Percentiles rank a stretch among this genome's conserved stretches.
phyloP scores from a whole-genome alignment of 179 eudicot species.

The Carnegiea gigantea region DNA sequence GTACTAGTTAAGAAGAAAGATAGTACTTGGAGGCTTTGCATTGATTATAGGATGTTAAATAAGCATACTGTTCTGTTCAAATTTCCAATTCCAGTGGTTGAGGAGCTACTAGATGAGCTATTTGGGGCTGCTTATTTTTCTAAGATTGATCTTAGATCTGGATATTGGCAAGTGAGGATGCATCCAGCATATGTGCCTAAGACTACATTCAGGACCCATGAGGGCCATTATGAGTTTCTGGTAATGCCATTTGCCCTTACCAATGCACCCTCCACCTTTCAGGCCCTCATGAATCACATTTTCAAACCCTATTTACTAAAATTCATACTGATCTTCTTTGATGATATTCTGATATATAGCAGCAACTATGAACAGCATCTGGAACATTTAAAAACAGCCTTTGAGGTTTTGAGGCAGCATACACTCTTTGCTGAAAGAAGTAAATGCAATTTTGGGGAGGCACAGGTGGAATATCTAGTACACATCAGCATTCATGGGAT shows the following conservation, averaged over 20 bases:
- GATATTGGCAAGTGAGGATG: too few species aligned
- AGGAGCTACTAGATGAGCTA: neutral
- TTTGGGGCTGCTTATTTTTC: neutral
- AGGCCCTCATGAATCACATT: too few species aligned
- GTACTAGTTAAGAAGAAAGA: conserved; percentile 11
- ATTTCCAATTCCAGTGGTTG: neutral
- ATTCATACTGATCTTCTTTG: conserved; percentile 8
- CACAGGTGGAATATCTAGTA: neutral
- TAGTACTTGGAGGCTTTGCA: conserved; percentile 7
- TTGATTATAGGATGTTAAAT: neutral
- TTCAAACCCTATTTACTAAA: conserved; percentile 2
- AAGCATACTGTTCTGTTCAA: neutral
- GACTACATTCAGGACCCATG: neutral
- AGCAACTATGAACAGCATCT: neutral
- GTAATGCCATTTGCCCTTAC: too few species aligned
- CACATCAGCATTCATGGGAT: neutral
- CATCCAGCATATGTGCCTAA: too few species aligned
- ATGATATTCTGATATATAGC: conserved; percentile 9
- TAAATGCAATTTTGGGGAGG: neutral
- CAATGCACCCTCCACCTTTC: too few species aligned
- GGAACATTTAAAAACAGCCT: neutral
- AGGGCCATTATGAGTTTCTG: too few species aligned
- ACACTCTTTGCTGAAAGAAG: neutral
- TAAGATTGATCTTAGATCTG: too few species aligned
- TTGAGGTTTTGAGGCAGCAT: neutral